phyloP scores from a whole-genome alignment of 1,284 basidiomycete species.

The Pseudozyma flocculosa region DNA sequence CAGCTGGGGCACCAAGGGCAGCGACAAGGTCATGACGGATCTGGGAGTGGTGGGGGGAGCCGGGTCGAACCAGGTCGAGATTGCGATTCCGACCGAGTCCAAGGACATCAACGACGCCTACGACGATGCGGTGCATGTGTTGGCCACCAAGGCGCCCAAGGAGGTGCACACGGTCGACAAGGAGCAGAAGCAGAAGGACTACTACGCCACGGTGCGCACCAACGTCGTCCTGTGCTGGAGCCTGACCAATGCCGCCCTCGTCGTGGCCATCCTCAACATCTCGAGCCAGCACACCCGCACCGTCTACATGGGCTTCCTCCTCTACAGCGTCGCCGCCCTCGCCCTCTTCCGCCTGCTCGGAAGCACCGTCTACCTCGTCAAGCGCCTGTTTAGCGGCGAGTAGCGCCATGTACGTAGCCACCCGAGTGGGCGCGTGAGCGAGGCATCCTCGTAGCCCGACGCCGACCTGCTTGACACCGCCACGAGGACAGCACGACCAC shows the following conservation, averaged over 20 bases:
- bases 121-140: constrained; percentile 54
- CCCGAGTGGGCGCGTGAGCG: too few species aligned
- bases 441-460: too few species aligned
- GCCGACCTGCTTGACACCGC: too few species aligned
- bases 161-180: constrained; percentile 26
- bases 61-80: constrained; percentile 44
- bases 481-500: too few species aligned
- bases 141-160: constrained; percentile 40
- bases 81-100: constrained; percentile 49
- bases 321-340: constrained; percentile 49
- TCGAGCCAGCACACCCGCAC: constrained; percentile 25
- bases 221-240: constrained; percentile 83
- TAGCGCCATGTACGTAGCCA: too few species aligned
- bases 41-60: constrained; percentile 42
- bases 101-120: constrained; percentile 55
- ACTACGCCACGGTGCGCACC: constrained; percentile 72
- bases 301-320: constrained; percentile 53
- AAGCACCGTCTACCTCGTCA: constrained; percentile 36
- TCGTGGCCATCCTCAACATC: constrained; percentile 49
- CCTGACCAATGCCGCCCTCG: constrained; percentile 51
- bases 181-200: constrained; percentile 49
- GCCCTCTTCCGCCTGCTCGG: constrained; percentile 46
- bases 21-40: constrained; percentile 47
- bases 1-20: constrained; percentile 56
- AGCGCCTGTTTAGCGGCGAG: constrained; percentile 48